Evolutionary conservation across 2,329 filamentous ascomycete genomes (phyloP).

Genomic region (Sporothrix protearum): DNA sequence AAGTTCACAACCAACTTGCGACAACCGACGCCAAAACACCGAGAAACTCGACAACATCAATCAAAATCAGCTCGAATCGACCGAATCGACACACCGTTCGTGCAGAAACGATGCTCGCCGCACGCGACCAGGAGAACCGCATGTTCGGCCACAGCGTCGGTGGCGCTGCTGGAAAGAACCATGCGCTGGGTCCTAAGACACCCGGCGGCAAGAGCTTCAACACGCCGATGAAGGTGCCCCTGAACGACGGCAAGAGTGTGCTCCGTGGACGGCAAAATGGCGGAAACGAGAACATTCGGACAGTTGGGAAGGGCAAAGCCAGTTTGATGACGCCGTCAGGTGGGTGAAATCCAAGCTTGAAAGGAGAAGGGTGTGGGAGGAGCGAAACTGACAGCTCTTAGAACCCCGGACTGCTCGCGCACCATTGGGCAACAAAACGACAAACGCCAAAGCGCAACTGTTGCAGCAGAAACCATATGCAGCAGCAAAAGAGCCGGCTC

Average conservation of each 20-base stretch:
- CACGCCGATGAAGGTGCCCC: constrained; percentile 72
- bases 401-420: constrained; percentile 65
- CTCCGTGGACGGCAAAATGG: constrained; percentile 50
- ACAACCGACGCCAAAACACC: neutral
- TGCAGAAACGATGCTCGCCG: constrained; percentile 61
- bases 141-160: constrained; percentile 69
- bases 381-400: constrained; percentile 33
- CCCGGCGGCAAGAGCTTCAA: constrained; percentile 73
- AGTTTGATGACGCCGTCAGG: constrained; percentile 77
- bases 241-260: constrained; percentile 75
- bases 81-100: constrained; percentile 15
- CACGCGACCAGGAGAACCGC: constrained; percentile 84
- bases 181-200: constrained; percentile 70
- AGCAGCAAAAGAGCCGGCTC: constrained; percentile 16
- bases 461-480: constrained; percentile 39
- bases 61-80: no score
- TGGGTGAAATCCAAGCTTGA: constrained; percentile 41
- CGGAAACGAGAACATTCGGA: constrained; percentile 55
- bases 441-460: constrained; percentile 70
- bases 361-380: neutral
- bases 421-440: constrained; percentile 89
- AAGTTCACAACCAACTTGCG: neutral
- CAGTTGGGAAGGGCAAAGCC: constrained; percentile 53
- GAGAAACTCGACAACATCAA: neutral
- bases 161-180: constrained; percentile 65